Conservation (phyloP, 2,329 filamentous ascomycete species). For the Fusarium hainanense region DNA sequence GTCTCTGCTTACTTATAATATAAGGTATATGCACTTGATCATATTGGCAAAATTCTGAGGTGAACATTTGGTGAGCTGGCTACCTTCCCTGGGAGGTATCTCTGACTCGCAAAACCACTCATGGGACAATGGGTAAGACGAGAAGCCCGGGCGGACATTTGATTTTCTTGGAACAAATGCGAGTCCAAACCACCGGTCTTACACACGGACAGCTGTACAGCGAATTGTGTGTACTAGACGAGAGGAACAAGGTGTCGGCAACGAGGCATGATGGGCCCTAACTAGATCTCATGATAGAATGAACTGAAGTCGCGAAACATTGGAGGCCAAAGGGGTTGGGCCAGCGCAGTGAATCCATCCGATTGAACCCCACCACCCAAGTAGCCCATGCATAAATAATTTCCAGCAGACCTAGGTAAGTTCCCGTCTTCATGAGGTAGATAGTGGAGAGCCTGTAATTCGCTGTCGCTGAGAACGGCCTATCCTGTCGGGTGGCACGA, state of each 20-base stretch:
- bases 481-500: conserved; percentile 9
- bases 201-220: neutral
- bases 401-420: neutral
- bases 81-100: neutral
- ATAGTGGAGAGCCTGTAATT: conserved; percentile 17
- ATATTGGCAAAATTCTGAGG: neutral
- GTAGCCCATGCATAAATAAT: neutral
- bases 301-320: conserved; percentile 16
- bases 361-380: neutral
- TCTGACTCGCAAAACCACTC: neutral
- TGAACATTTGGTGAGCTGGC: neutral
- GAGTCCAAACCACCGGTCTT: neutral
- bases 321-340: conserved; percentile 27
- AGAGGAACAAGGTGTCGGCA: neutral
- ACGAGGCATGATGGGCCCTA: conserved; percentile 33
- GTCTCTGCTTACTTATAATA: neutral
- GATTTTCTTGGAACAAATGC: conserved; percentile 26
- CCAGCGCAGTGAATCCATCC: neutral
- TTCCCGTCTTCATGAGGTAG: neutral
- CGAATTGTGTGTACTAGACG: neutral
- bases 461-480: conserved; percentile 19
- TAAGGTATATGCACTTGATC: neutral
- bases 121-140: neutral
- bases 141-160: conserved; percentile 18
- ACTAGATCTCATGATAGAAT: conserved; percentile 32